Evolutionary conservation across 2,329 filamentous ascomycete species (phyloP).

Genomic region (Diaporthe citrichinensis): DNA sequence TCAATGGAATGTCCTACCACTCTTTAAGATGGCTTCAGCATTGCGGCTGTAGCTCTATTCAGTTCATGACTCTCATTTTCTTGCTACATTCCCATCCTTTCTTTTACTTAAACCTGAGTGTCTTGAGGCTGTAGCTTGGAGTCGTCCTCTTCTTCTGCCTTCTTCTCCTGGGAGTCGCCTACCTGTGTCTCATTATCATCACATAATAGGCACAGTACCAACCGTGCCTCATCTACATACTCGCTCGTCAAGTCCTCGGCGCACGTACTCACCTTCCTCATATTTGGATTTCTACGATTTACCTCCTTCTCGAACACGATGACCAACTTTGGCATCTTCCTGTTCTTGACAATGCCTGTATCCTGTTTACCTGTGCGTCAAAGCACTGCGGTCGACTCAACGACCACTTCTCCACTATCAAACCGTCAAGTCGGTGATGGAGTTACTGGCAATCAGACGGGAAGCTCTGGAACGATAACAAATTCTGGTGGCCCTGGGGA

Average conservation of each 20-base stretch:
- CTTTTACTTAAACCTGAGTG: neutral
- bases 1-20: neutral
- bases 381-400: neutral
- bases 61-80: neutral
- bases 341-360: neutral
- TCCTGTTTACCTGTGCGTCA: neutral
- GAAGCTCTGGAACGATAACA: slow-evolving; percentile 1
- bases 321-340: neutral
- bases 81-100: neutral
- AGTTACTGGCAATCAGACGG: slow-evolving; percentile 10
- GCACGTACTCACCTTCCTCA: too few species aligned
- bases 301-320: neutral
- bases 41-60: neutral
- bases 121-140: neutral
- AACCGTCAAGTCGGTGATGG: slow-evolving; percentile 4
- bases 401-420: neutral
- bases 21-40: too few species aligned
- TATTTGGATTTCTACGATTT: neutral
- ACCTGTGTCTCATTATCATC: neutral
- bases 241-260: neutral
- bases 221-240: too few species aligned
- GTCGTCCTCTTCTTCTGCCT: too few species aligned
- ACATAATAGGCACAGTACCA: neutral
- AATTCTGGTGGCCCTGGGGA: slow-evolving; percentile 10
- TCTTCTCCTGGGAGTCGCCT: too few species aligned